Evolutionary conservation across 495 filamentous ascomycete genomes (phyloP).

Genomic region (Lasiosphaeris hirsuta): DNA sequence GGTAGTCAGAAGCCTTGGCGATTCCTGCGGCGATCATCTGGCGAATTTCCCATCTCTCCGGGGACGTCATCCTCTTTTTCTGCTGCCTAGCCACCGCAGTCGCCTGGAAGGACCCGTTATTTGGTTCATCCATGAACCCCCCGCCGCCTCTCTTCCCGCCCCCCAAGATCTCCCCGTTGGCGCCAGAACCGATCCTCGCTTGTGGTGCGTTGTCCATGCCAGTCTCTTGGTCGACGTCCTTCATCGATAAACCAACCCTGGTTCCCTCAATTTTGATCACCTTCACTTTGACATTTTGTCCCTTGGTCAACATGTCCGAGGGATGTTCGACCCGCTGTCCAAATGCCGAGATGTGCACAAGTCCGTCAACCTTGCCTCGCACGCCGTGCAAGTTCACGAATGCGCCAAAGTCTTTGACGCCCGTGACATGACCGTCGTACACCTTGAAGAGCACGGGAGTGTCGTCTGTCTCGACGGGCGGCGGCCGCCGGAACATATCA

Average conservation of each 20-base stretch:
- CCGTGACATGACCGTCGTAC: slow-evolving; percentile 85
- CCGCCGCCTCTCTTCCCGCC: slow-evolving; percentile 59
- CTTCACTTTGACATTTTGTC: slow-evolving; percentile 90
- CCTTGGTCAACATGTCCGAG: slow-evolving; percentile 74
- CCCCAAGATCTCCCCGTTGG: slow-evolving; percentile 81
- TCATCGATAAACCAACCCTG: slow-evolving; percentile 88
- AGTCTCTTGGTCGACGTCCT: slow-evolving; percentile 90
- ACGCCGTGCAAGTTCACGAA: slow-evolving; percentile 92
- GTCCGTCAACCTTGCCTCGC: slow-evolving; percentile 81
- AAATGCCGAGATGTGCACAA: slow-evolving; percentile 96
- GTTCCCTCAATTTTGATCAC: slow-evolving; percentile 79
- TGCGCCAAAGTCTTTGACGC: slow-evolving; percentile 90
- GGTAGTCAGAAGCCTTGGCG: slow-evolving; percentile 85
- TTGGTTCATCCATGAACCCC: slow-evolving; percentile 6
- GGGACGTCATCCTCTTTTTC: slow-evolving; percentile 92
- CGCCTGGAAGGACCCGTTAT: slow-evolving; percentile 33
- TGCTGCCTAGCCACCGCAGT: slow-evolving; percentile 42
- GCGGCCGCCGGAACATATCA: slow-evolving; percentile 65
- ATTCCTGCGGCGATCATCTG: slow-evolving; percentile 94
- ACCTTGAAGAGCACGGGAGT: slow-evolving; percentile 79
- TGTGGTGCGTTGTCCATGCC: slow-evolving; percentile 82
- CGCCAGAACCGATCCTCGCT: slow-evolving; percentile 79
- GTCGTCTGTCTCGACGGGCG: slow-evolving; percentile 74
- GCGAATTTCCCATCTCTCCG: slow-evolving; percentile 95
- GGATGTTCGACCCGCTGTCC: slow-evolving; percentile 88